Conservation (phyloP, 2,329 filamentous ascomycete genomes). For the Diaporthe destruens region DNA sequence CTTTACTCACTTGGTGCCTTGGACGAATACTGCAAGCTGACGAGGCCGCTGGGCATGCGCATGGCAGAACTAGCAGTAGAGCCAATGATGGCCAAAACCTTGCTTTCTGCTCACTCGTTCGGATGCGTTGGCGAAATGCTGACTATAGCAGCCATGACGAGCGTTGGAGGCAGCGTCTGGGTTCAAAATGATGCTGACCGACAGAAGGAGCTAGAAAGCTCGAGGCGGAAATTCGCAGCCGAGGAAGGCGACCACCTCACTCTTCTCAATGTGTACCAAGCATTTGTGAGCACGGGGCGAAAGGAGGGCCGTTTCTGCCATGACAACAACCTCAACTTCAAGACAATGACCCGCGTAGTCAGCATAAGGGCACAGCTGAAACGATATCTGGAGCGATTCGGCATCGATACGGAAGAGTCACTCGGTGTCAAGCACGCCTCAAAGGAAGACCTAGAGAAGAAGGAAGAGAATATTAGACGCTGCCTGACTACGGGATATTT, state of each 20-base stretch:
- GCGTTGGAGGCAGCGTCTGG: slow-evolving; percentile 85
- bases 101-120: slow-evolving; percentile 81
- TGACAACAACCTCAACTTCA: slow-evolving; percentile 88
- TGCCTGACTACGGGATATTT: slow-evolving; percentile 94
- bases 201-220: slow-evolving; percentile 79
- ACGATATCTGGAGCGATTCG: slow-evolving; percentile 88
- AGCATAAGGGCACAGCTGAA: slow-evolving; percentile 89
- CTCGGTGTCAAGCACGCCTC: slow-evolving; percentile 52
- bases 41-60: slow-evolving; percentile 84
- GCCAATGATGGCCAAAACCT: slow-evolving; percentile 93
- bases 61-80: slow-evolving; percentile 95
- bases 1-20: slow-evolving; percentile 88
- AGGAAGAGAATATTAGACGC: slow-evolving; percentile 81
- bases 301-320: slow-evolving; percentile 90
- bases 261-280: slow-evolving; percentile 91
- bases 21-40: slow-evolving; percentile 91
- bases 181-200: slow-evolving; percentile 79
- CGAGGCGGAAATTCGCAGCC: slow-evolving; percentile 85
- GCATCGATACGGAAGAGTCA: slow-evolving; percentile 76
- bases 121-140: slow-evolving; percentile 87
- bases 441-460: slow-evolving; percentile 48
- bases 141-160: slow-evolving; percentile 94
- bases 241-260: slow-evolving; percentile 96
- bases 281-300: slow-evolving; percentile 85
- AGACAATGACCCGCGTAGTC: slow-evolving; percentile 83